Base-by-base conservation (phyloP, 768 basidiomycete species). In the Terana coerulea region DNA sequence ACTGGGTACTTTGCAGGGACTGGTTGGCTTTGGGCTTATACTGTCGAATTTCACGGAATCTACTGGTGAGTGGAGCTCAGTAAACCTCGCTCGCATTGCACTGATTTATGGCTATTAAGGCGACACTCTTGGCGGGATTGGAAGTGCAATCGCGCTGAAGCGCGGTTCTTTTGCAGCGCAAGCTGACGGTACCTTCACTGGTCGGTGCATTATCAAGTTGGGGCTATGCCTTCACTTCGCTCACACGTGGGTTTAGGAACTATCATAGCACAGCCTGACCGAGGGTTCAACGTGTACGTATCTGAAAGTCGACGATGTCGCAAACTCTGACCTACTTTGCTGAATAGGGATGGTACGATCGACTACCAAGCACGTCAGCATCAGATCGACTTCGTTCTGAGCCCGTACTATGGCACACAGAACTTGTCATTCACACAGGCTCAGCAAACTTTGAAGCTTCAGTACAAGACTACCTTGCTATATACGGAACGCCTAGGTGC, bases 291-390 rank as follows among this genome's bases (percentile, higher is more conserved):
- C 54, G 70, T 81, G 79, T 83, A 59, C 17, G 75, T 66, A n/a
- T 3, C 24, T 29, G 25, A 7, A 7, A 24, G 7, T 25, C 22
- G 12, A 9, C 30, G 4, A 47, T 41, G 11, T 28, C n/a, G 19
- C 29, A 8, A 24, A 29, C 11, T 40, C 40, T 47, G 21, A 47
- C 25, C 37, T 44, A 28, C 50, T 10, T 15, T 47, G 25, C 21
- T 42, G 41, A 40, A 47, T 45, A 82, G 80, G 3, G 73, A 76
- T 21, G 69, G 63, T 0, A 80, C 83, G 0, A 69, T 83, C 36
- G 76, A 86, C 64, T 86, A 80, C 56, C 80, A 82, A 60, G 72
- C 73, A 2, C 77, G 86, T n/a, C 78, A 75, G n/a, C 83, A 85
- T 49, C 70, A 75, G 40, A 69, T 87, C 53, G 70, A 77, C 45